Evolutionary conservation across 306 rosid genomes (phyloP), one percentile per base, ranked within the genome.

Genomic region (Geum urbanum): DNA sequence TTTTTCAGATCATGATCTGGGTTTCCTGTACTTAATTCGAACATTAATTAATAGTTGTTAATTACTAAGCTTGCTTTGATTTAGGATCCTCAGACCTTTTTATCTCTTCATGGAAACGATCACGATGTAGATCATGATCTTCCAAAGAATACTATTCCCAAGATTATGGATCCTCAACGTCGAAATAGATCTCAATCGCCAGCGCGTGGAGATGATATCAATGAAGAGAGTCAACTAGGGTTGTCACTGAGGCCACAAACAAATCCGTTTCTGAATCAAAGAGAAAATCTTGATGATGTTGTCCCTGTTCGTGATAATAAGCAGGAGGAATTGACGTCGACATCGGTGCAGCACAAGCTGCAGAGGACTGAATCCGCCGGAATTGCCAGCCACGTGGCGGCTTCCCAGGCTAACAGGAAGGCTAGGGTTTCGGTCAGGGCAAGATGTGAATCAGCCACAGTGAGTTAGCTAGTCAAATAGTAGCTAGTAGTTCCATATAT

Each of bases 401-500:
- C 37, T 18, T 47, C 84, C 7, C 87, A 82, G 39, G 84, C 91
- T 40, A 87, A 85, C 32, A 87, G 95, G 76, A 94, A 94, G 72
- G 86, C 98, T 84, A 90, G 98, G 95, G 97, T 94, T 87, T 94
- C 97, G 0, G 95, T 94, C 45, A 77, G 98, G 81, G 97, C 96
- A 37, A 87, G 98, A 88, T 90, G 98, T 78, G 98, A 94, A 71
- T 20, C 91, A 14, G 92, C 96, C 69, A 88, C 95, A 0, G 98
- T 94, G 65, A 84, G 96, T 85, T 13, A 22, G 62, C 22, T 15
- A 32, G 37, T 32, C 37, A 32, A 32, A 32, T 32, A 32, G 3
- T 32, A 32, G 3, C 3, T 32, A 1, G 3, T 32, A 13, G 8
- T 13, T 35, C 35, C 48, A 19, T 2, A 7, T 56, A 15, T 9